These are phyloP conservation scores for Ligustrum vulgare DNA, from an alignment of 257 asterid species.

Conservation along the genomic window DNA sequence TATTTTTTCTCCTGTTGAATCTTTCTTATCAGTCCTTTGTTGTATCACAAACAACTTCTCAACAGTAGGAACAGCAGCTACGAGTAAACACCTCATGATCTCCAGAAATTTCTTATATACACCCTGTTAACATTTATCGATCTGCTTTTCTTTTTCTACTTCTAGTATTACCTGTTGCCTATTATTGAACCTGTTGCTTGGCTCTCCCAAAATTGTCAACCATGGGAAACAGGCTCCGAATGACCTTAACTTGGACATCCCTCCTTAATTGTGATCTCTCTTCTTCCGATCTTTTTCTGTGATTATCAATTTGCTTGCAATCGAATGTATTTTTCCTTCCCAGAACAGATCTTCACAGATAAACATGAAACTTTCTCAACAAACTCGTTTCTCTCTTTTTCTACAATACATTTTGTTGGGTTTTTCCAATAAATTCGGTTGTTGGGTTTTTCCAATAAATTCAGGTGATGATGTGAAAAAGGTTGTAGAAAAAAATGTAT, in stretches of 20 bases:
- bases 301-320: slow-evolving; percentile 90
- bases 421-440: too few relatives aligned
- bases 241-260: slow-evolving; percentile 72
- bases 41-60: slow-evolving; percentile 87
- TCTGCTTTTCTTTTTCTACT: slow-evolving; percentile 78
- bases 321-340: slow-evolving; percentile 61
- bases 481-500: too few relatives aligned
- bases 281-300: slow-evolving; percentile 72
- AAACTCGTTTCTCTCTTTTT: slow-evolving; percentile 59
- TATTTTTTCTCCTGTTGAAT: too few relatives aligned
- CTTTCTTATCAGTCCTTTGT: too few relatives aligned
- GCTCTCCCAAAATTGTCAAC: slow-evolving; percentile 89
- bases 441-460: too few relatives aligned
- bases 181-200: slow-evolving; percentile 65
- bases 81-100: slow-evolving; percentile 74
- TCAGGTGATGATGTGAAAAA: too few relatives aligned
- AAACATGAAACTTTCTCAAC: slow-evolving; percentile 47
- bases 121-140: slow-evolving; percentile 82
- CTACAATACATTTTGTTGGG: slow-evolving; percentile 32
- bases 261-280: slow-evolving; percentile 53
- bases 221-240: slow-evolving; percentile 76
- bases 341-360: slow-evolving; percentile 59
- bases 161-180: slow-evolving; percentile 62
- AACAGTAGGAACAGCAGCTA: slow-evolving; percentile 76
- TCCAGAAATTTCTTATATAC: slow-evolving; percentile 92